Base-by-base conservation (phyloP, 2,329 filamentous ascomycete genomes). In the Trichoderma sp. region DNA sequence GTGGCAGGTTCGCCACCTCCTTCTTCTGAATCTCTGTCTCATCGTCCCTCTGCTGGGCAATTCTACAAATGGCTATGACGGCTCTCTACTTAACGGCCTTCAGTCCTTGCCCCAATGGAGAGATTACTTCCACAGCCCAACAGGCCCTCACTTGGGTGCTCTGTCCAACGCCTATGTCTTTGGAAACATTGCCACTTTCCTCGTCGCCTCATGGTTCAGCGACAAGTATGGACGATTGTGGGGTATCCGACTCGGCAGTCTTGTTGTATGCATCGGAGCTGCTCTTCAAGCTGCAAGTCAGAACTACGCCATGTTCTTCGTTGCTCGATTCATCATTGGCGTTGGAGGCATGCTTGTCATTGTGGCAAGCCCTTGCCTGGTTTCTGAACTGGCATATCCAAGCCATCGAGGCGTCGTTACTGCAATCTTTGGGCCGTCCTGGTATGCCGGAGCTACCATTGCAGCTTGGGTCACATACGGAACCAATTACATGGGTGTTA, bases 321-420 rank as follows among this genome's bases (percentile, higher is more conserved):
- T 84, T 8, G 80, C 83, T 19, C 80, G 85, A 66, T 82, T 85
- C 66, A 73, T 87, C 17, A 78, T 87, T 17, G 86, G 86, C 2
- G 83, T 86, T 29, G 85, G 85, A 3, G 80, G 86, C n/a, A 80
- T 82, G 0, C 85, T 84, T 70, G 81, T 80, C 39, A 83, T 5
- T 72, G 74, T 5, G 83, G 84, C 34, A 69, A 75, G 3, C 78
- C 83, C 1, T 25, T 45, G 32, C 7, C 15, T 65, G 19, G 50
- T 65, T 22, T n/a, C 61, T 35, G 61, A 65, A 27, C 34, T 34
- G n/a, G 50, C 50, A 22, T 57, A 65, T 45, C 34, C 61, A 1
- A 65, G 50, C 22, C 61, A 65, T 10, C 25, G 50, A 37, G 39
- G 50, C 6, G 35, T 56, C 3, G 12, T n/a, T 4, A 57, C 50